Percentiles rank a stretch among this genome's conserved stretches.
Evolutionary conservation across 257 asterid genomes (phyloP).

Genomic region (Sherardia arvensis): DNA sequence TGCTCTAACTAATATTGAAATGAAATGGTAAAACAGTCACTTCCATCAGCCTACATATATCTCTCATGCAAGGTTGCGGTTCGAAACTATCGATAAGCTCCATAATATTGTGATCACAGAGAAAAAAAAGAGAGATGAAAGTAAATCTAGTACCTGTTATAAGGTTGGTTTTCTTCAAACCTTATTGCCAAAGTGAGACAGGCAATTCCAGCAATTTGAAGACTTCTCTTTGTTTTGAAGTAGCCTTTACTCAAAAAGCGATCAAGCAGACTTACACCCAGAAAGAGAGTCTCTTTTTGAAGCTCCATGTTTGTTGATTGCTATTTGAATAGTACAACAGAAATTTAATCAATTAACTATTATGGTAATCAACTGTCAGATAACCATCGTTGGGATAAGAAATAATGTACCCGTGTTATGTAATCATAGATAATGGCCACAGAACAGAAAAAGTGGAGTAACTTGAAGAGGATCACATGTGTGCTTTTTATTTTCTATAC

Average conservation of each 20-base stretch:
- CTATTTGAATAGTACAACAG: constrained; percentile 29
- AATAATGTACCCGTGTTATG: background rate
- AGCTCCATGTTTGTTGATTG: constrained; percentile 57
- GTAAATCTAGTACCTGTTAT: constrained; percentile 41
- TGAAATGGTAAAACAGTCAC: background rate
- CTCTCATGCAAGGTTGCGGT: background rate
- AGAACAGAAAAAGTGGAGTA: background rate
- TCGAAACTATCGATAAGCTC: background rate
- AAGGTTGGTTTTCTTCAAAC: constrained; percentile 93
- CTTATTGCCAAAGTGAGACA: constrained; percentile 90
- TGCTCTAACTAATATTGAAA: background rate
- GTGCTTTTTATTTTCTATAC: background rate
- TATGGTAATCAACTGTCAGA: no score
- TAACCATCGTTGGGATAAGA: no score
- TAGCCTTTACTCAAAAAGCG: constrained; percentile 76
- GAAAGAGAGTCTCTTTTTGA: constrained; percentile 82
- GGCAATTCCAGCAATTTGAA: constrained; percentile 85
- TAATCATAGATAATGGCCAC: no score
- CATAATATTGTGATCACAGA: background rate
- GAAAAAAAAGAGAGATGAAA: background rate
- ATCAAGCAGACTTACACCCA: constrained; percentile 78
- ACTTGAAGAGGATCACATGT: background rate
- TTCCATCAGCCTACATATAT: background rate
- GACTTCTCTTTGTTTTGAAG: constrained; percentile 55
- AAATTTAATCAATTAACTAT: background rate